Evolutionary conservation across 2,329 filamentous ascomycete species (phyloP).

Genomic region (Penicillium oxalicum): DNA sequence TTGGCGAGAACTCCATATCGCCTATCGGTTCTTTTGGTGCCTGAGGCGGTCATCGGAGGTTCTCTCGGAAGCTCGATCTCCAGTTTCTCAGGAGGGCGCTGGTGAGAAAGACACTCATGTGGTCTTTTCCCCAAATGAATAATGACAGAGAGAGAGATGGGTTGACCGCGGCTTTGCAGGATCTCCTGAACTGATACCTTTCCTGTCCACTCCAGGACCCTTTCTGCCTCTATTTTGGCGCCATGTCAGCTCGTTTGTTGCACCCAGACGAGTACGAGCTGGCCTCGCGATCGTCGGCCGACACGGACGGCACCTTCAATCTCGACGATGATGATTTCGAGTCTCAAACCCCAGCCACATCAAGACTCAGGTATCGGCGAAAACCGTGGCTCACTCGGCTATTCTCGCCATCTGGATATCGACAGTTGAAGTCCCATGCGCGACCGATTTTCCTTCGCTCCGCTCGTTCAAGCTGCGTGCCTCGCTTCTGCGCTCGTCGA

Average conservation of each 20-base stretch:
- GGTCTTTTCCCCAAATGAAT: too few species aligned
- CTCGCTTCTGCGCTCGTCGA: slow-evolving; percentile 28
- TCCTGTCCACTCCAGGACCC: background rate
- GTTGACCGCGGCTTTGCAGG: too few species aligned
- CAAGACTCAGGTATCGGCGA: slow-evolving; percentile 19
- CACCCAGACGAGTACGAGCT: slow-evolving; percentile 41
- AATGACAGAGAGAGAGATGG: too few species aligned
- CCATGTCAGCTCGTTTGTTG: slow-evolving; percentile 35
- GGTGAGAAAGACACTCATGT: too few species aligned
- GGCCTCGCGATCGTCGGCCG: slow-evolving; percentile 34
- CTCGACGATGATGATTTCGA: slow-evolving; percentile 40
- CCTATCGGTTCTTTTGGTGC: background rate
- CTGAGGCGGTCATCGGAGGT: background rate
- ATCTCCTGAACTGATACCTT: too few species aligned
- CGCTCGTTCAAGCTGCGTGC: slow-evolving; percentile 21
- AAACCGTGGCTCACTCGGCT: slow-evolving; percentile 26
- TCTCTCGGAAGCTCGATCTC: too few species aligned
- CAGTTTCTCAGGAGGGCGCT: too few species aligned
- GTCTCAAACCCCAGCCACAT: slow-evolving; percentile 28
- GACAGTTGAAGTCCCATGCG: slow-evolving; percentile 23
- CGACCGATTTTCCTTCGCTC: slow-evolving; percentile 21
- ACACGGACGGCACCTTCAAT: slow-evolving; percentile 38
- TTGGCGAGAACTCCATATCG: too few species aligned
- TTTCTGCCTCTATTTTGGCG: background rate
- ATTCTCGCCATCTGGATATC: slow-evolving; percentile 27